A percentile compares a stretch with the other conserved stretches of the same genome.
Evolutionary conservation across 1,284 basidiomycete species (phyloP).

Genomic region (Omphalotus olearius): DNA sequence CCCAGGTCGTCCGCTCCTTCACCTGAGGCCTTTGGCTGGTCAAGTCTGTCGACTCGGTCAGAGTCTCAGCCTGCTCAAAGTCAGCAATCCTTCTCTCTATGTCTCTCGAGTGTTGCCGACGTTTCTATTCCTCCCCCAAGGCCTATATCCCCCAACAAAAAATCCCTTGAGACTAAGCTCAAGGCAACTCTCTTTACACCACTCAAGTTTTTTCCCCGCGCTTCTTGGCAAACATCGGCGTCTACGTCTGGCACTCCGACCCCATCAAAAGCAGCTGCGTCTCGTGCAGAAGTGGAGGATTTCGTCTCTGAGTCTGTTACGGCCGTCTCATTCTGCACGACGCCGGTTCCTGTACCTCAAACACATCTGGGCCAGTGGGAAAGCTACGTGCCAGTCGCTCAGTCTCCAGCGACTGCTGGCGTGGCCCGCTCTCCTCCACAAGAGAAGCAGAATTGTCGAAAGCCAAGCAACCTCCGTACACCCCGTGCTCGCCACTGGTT

Average conservation of each 20-base stretch:
- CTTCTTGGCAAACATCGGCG: slow-evolving; percentile 19
- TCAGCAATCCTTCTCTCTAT: slow-evolving; percentile 36
- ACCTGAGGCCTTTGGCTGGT: slow-evolving; percentile 31
- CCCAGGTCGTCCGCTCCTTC: slow-evolving; percentile 35
- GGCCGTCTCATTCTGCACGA: not conserved
- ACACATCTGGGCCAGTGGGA: too few species aligned
- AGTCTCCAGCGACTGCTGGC: too few species aligned
- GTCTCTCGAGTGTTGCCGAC: slow-evolving; percentile 33
- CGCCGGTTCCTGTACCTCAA: not conserved
- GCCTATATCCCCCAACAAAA: slow-evolving; percentile 24
- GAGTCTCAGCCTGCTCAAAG: slow-evolving; percentile 28
- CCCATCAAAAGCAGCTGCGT: slow-evolving; percentile 1
- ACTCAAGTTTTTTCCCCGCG: slow-evolving; percentile 45
- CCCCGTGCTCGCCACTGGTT: slow-evolving; percentile 10
- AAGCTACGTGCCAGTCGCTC: too few species aligned
- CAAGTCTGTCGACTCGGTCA: slow-evolving; percentile 23
- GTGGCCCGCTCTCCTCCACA: too few species aligned
- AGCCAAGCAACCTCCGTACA: not conserved
- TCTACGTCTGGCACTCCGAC: not conserved
- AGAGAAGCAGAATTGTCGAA: not conserved
- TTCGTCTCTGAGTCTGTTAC: slow-evolving; percentile 2
- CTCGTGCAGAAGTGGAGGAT: not conserved
- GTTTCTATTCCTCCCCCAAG: slow-evolving; percentile 34
- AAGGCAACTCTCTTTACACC: slow-evolving; percentile 34
- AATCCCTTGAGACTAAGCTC: slow-evolving; percentile 25